These are phyloP conservation scores for Leucogyrophana mollusca DNA, from an alignment of 768 basidiomycete species.

Conservation along the genomic window DNA sequence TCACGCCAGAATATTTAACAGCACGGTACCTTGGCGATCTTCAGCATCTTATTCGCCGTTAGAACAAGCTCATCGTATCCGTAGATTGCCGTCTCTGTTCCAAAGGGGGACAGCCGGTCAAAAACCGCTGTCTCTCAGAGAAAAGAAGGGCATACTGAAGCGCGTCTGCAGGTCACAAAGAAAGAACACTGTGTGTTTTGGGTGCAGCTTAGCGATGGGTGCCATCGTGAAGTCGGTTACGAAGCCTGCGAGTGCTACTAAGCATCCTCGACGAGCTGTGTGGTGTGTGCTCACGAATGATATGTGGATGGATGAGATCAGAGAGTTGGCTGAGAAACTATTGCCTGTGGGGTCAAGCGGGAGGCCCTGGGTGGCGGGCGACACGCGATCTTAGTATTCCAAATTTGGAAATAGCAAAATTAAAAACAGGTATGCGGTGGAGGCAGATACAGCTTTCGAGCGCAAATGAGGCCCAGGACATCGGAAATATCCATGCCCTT, in stretches of 20 bases:
- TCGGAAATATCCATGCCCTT: too few species aligned
- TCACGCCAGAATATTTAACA: constrained; percentile 3
- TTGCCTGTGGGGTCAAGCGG: too few species aligned
- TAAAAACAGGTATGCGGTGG: too few species aligned
- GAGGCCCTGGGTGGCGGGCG: too few species aligned
- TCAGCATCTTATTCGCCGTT: constrained; percentile 76
- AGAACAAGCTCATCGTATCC: constrained; percentile 69
- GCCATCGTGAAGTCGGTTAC: constrained; percentile 16
- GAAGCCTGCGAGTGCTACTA: too few species aligned
- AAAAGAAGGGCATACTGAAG: constrained; percentile 52
- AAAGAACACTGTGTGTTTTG: constrained; percentile 54
- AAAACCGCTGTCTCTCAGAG: neutral
- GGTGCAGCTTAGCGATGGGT: constrained; percentile 36
- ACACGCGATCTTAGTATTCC: too few species aligned
- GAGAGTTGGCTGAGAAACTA: too few species aligned
- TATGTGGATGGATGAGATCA: neutral
- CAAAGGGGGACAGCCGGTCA: constrained; percentile 13
- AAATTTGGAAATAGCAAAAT: too few species aligned
- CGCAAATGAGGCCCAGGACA: too few species aligned
- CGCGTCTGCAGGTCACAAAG: constrained; percentile 83
- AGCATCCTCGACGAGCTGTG: neutral
- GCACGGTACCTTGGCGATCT: constrained; percentile 60
- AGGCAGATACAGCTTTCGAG: too few species aligned
- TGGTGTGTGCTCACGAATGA: neutral
- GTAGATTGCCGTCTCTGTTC: constrained; percentile 51